Conservation (phyloP, 441 rosid species). For the Adansonia gregorii region DNA sequence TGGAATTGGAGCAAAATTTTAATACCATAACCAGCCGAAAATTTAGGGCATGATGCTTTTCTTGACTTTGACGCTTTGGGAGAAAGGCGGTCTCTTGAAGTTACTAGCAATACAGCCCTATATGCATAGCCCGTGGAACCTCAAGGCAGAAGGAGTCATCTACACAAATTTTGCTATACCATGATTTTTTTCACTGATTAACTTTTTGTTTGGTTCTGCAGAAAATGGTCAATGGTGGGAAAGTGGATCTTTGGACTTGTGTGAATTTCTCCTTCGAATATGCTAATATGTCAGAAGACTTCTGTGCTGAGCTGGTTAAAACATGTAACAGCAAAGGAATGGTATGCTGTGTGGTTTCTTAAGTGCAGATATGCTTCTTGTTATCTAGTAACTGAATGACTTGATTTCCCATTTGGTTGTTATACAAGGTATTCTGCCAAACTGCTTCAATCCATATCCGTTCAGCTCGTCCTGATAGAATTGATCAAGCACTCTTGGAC, state of each 20-base stretch:
- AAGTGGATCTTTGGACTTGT: slow-evolving; percentile 65
- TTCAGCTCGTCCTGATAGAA: slow-evolving; percentile 35
- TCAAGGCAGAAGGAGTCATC: neutral
- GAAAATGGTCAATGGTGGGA: slow-evolving; percentile 83
- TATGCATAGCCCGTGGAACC: neutral
- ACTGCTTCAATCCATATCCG: slow-evolving; percentile 47
- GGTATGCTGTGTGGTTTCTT: slow-evolving; percentile 41
- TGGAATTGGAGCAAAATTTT: neutral
- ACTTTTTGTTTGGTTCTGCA: slow-evolving; percentile 26
- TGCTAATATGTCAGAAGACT: slow-evolving; percentile 20
- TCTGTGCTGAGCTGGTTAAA: slow-evolving; percentile 44
- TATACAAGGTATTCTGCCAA: slow-evolving; percentile 41
- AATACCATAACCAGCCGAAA: neutral
- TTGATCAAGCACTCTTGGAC: slow-evolving; percentile 50
- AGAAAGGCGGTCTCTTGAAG: neutral
- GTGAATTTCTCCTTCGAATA: slow-evolving; percentile 49
- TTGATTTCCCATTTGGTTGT: slow-evolving; percentile 1
- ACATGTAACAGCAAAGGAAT: slow-evolving; percentile 77
- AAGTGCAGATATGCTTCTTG: neutral
- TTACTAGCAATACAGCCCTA: neutral
- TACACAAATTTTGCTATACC: neutral
- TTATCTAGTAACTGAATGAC: neutral
- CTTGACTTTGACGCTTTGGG: neutral
- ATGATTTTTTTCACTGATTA: neutral
- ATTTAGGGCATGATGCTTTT: neutral